Evolutionary conservation across 148 eudicot genomes (phyloP).

Genomic region (Diospyros lotus): DNA sequence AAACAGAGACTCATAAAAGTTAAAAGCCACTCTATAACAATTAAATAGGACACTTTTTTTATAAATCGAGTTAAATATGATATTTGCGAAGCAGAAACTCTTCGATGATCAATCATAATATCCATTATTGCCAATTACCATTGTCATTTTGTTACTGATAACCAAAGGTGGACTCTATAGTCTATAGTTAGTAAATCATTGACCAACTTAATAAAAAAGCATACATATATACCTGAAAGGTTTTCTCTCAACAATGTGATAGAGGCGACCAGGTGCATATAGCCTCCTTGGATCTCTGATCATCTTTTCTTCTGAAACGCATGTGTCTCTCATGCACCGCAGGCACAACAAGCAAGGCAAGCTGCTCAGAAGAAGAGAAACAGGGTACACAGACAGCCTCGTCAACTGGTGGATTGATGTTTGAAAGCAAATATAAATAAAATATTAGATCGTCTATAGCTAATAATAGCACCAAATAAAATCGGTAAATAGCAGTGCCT

Average conservation of each 20-base stretch:
- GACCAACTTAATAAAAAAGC: not conserved
- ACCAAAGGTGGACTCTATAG: not conserved
- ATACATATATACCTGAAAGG: conserved; percentile 58
- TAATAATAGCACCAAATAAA: not conserved
- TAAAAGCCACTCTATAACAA: too few relatives aligned
- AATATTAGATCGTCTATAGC: not conserved
- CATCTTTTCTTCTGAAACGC: conserved; percentile 71
- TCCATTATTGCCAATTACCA: not conserved
- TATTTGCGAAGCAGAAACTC: not conserved
- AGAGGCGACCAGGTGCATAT: conserved; percentile 97
- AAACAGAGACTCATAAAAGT: not conserved
- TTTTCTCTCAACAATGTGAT: conserved; percentile 97
- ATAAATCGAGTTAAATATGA: not conserved
- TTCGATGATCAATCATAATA: not conserved
- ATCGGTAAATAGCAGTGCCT: not conserved
- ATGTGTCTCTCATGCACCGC: conserved; percentile 90
- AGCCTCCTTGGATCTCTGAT: conserved; percentile 89
- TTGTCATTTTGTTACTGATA: not conserved
- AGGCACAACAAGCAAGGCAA: conserved; percentile 90
- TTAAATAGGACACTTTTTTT: too few relatives aligned
- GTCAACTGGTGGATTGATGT: not conserved
- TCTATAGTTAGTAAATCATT: not conserved
- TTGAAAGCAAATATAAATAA: not conserved
- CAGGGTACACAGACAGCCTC: not conserved
- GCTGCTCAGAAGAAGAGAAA: conserved; percentile 35